Evolutionary conservation across 257 asterid genomes (phyloP).

Genomic region (Fraxinus americana): DNA sequence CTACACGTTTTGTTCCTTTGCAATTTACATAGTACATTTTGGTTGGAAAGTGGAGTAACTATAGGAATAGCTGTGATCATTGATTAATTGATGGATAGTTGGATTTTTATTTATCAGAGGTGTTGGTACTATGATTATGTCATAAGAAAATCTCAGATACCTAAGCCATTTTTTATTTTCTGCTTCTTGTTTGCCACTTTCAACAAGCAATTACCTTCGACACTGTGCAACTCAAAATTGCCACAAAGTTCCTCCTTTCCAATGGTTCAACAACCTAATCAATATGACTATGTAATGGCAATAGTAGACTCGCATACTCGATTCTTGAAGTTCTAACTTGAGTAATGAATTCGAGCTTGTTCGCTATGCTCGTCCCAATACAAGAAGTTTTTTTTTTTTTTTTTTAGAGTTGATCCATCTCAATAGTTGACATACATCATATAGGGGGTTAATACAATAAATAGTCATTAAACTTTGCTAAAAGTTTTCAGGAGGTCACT

Average conservation of each 20-base stretch:
- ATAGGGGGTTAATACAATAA: too few relatives aligned
- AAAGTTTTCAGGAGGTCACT: too few relatives aligned
- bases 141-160: background rate
- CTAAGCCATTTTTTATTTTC: background rate
- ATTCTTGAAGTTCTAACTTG: background rate
- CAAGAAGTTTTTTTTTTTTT: too few relatives aligned
- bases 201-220: background rate
- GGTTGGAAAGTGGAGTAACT: background rate
- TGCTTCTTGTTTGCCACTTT: background rate
- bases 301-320: background rate
- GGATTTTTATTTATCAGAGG: background rate
- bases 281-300: background rate
- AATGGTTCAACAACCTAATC: background rate
- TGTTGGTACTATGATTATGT: background rate
- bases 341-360: background rate
- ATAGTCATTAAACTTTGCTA: too few relatives aligned
- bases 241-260: background rate
- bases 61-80: conserved; percentile 16
- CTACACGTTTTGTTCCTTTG: background rate
- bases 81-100: conserved; percentile 23
- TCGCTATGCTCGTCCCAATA: background rate
- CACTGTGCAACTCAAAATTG: background rate
- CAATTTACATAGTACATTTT: background rate
- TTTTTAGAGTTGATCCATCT: too few relatives aligned
- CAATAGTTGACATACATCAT: too few relatives aligned